phyloP scores from a whole-genome alignment of 768 basidiomycete species.

The Naganishia friedmannii region DNA sequence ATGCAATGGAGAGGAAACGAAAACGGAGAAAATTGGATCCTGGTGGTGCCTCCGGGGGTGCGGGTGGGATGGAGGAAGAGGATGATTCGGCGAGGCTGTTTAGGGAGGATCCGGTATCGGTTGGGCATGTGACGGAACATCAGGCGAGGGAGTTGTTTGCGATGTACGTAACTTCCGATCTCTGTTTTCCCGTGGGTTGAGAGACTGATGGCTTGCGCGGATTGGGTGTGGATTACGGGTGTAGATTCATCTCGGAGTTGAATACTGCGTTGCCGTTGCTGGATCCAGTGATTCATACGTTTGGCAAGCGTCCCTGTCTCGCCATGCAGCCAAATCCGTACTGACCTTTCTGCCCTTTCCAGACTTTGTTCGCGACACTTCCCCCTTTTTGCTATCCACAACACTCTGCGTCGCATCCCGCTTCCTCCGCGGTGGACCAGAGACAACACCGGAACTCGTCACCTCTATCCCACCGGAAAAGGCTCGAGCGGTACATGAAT shows the following conservation, averaged over 20 bases:
- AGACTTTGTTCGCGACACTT: constrained; percentile 31
- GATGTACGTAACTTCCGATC: constrained; percentile 30
- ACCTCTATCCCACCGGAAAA: constrained; percentile 32
- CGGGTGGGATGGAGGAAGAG: background rate
- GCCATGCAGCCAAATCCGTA: too few relatives aligned
- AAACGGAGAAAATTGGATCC: constrained; percentile 32
- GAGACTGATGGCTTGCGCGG: background rate
- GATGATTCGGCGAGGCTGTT: background rate
- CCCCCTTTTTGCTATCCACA: constrained; percentile 36
- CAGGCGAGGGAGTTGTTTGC: constrained; percentile 36
- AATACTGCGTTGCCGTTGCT: constrained; percentile 31
- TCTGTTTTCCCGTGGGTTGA: background rate
- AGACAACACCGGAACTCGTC: constrained; percentile 21
- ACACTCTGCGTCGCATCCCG: constrained; percentile 36
- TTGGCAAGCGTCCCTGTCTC: constrained; percentile 18
- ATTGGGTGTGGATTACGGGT: background rate
- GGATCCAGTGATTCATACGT: constrained; percentile 33
- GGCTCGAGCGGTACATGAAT: constrained; percentile 36
- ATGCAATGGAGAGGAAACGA: constrained; percentile 28
- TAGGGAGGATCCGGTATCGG: constrained; percentile 34
- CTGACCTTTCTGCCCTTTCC: background rate
- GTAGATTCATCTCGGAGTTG: constrained; percentile 34
- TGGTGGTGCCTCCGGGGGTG: background rate
- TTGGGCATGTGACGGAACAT: constrained; percentile 32
- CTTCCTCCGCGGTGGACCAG: constrained; percentile 32